Evolutionary conservation across 1,284 basidiomycete species (phyloP).

Genomic region (Pterulicium gracile): DNA sequence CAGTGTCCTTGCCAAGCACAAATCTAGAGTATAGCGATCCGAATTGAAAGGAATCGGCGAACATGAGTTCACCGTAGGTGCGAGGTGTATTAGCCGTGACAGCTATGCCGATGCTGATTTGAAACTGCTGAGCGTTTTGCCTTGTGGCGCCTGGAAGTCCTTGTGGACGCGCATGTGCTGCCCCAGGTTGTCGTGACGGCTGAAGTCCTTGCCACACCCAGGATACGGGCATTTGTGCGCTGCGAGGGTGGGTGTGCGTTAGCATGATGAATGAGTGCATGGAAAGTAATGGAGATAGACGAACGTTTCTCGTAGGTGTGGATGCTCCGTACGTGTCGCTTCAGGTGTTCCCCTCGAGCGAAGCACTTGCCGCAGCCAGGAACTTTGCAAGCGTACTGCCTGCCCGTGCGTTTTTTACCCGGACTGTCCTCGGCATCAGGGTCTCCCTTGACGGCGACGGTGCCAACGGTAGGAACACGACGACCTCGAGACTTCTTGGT

Average conservation of each 20-base stretch:
- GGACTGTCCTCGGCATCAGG: neutral
- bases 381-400: constrained; percentile 51
- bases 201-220: constrained; percentile 74
- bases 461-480: constrained; percentile 49
- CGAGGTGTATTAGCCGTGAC: too few species aligned
- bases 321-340: constrained; percentile 59
- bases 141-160: constrained; percentile 4
- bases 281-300: constrained; percentile 12
- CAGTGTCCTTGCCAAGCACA: too few species aligned
- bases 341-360: constrained; percentile 65
- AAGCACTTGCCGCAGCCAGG: constrained; percentile 65
- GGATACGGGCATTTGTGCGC: constrained; percentile 70
- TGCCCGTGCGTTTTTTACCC: neutral
- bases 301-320: constrained; percentile 62
- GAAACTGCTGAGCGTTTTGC: neutral
- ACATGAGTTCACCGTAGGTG: too few species aligned
- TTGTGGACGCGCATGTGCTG: constrained; percentile 46
- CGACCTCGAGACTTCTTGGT: constrained; percentile 66
- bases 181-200: constrained; percentile 75
- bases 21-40: too few species aligned
- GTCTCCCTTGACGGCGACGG: neutral
- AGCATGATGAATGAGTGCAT: constrained; percentile 7
- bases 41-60: too few species aligned
- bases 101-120: too few species aligned
- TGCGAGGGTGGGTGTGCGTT: constrained; percentile 20